phyloP scores from a whole-genome alignment of 768 basidiomycete genomes.

The Psilocybe azurescens region DNA sequence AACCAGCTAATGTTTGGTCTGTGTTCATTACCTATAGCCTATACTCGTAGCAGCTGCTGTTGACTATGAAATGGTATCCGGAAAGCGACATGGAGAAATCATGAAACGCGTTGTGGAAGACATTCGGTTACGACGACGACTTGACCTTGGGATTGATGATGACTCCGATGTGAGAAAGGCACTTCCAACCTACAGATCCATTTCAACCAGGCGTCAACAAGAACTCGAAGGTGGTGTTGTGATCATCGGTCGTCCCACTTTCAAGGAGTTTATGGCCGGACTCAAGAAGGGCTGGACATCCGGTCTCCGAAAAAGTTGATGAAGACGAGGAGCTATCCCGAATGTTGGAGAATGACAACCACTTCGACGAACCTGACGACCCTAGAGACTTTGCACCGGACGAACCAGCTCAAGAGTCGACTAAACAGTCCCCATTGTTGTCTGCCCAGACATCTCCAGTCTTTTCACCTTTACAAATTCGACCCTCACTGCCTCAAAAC shows the following conservation, averaged over 20 bases:
- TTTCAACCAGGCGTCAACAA: slow-evolving; percentile 54
- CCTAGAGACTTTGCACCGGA: slow-evolving; percentile 20
- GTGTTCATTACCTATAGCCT: slow-evolving; percentile 58
- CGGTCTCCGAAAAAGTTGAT: slow-evolving; percentile 66
- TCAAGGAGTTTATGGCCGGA: slow-evolving; percentile 96
- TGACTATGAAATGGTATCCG: slow-evolving; percentile 85
- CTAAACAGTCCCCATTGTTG: slow-evolving; percentile 30
- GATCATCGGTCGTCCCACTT: slow-evolving; percentile 84
- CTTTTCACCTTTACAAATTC: slow-evolving; percentile 39
- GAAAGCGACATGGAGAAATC: slow-evolving; percentile 87
- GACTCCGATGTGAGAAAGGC: slow-evolving; percentile 45
- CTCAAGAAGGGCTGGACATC: slow-evolving; percentile 85
- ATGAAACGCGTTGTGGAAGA: slow-evolving; percentile 77
- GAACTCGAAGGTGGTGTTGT: slow-evolving; percentile 85
- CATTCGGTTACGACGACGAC: slow-evolving; percentile 71
- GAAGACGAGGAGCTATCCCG: slow-evolving; percentile 72
- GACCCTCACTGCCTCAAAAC: slow-evolving; percentile 13
- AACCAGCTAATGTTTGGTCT: slow-evolving; percentile 16
- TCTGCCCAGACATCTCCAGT: slow-evolving; percentile 30
- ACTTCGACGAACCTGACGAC: slow-evolving; percentile 70
- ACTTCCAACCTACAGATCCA: slow-evolving; percentile 58
- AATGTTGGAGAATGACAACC: slow-evolving; percentile 71
- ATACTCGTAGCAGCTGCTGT: slow-evolving; percentile 92
- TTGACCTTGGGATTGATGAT: slow-evolving; percentile 66
- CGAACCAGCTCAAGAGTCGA: slow-evolving; percentile 16